Base-by-base conservation (phyloP, 129 eudicot species). In the Smallanthus sonchifolius region DNA sequence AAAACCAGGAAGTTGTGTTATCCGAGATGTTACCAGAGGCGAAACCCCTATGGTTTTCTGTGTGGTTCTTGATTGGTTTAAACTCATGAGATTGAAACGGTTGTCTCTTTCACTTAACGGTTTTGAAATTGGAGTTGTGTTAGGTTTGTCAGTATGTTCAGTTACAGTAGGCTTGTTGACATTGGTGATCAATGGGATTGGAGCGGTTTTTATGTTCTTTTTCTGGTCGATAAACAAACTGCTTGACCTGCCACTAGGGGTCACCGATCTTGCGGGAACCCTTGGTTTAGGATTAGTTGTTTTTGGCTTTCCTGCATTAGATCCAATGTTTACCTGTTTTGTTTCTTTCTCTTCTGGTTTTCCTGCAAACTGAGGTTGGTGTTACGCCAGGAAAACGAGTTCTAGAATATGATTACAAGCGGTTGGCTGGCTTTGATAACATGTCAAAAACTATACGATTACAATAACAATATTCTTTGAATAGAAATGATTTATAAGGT, bases 341-440 rank as follows among this genome's bases (percentile, higher is more conserved):
- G 76, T 67, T 64, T 65, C 69, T 6, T 76, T 76, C 60, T 69
- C 87, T 71, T 72, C 88, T 67, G 77, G 36, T 43, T 83, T 82
- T 64, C 82, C 92, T 85, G 96, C 88, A 87, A 90, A 90, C 96
- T 87, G 84, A 11, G 32, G 72, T 72, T 69, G 35, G 69, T 62
- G 8, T 64, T 24, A 71, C 47, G 15, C 42, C 19, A 56, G 35
- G 4, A 2, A 15, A 52, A 4, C 36, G 3, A 70, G 51, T 6
- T 13, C 10, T 15, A n/a, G 10, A 19, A 54, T 54, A 52, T 3
- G 10, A 9, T 42, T 2, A 7, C 2, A 42, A 11, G 45, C 2
- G 9, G 10, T 42, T 42, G 2, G 45, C 7, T 42, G 10, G 10
- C 13, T 9, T 42, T 7, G 3, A 42, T 42, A 42, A 42, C 45